Evolutionary conservation across 371 early-diverging fungal genomes (phyloP).

Genomic region (Apophysomyces elegans): DNA sequence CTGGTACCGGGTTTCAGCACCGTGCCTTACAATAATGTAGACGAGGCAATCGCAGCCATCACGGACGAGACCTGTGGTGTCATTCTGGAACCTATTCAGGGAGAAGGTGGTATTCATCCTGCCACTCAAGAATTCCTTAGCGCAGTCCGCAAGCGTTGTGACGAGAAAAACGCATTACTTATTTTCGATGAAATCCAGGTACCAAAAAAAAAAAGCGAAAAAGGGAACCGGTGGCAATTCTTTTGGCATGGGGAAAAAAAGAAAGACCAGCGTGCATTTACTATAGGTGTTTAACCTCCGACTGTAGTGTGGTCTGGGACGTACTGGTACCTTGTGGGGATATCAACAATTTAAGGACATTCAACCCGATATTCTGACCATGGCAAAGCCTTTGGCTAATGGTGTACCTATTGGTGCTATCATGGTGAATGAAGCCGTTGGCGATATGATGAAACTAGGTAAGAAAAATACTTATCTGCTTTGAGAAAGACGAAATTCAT

Average conservation of each 20-base stretch:
- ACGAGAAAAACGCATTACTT: conserved; percentile 82
- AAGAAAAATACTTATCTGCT: conserved; percentile 2
- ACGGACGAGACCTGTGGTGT: conserved; percentile 87
- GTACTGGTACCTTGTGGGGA: conserved; percentile 91
- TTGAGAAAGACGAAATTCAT: not conserved
- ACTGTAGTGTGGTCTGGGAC: conserved; percentile 84
- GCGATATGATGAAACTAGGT: conserved; percentile 75
- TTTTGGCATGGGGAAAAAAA: too few relatives aligned
- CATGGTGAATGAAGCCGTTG: conserved; percentile 76
- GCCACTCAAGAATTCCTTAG: conserved; percentile 75
- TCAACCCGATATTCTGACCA: conserved; percentile 89
- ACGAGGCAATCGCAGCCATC: conserved; percentile 58
- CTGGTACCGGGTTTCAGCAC: conserved; percentile 84
- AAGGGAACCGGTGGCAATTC: too few relatives aligned
- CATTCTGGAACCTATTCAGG: conserved; percentile 95
- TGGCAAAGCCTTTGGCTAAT: conserved; percentile 96
- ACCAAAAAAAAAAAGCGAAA: not conserved
- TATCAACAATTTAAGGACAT: conserved; percentile 71
- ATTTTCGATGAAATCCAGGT: conserved; percentile 97
- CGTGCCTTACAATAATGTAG: conserved; percentile 74
- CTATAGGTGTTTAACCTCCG: conserved; percentile 29
- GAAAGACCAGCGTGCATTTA: too few relatives aligned
- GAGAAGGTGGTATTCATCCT: conserved; percentile 90
- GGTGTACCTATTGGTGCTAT: conserved; percentile 97
- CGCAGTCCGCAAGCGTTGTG: conserved; percentile 76